Percentiles rank a stretch among this genome's conserved stretches.
Conservation (phyloP, 805 yeast species). For the Scheffersomyces coipomensis region DNA sequence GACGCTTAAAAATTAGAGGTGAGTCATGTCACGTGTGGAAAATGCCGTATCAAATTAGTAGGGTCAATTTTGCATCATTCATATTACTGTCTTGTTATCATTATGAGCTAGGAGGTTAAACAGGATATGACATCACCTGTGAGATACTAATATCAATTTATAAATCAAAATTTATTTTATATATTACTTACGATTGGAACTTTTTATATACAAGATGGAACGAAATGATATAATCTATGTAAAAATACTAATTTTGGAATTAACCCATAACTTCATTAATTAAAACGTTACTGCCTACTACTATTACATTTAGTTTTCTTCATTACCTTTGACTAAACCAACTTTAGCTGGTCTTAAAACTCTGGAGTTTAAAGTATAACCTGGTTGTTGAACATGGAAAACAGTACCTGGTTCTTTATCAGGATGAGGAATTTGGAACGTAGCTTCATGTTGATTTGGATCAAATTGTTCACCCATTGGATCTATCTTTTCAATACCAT, state of each 20-base stretch:
- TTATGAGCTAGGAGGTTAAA: no score
- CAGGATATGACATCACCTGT: no score
- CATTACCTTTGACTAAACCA: conserved; percentile 72
- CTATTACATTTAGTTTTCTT: conserved; percentile 3
- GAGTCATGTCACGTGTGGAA: conserved; percentile 9
- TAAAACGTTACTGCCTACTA: background rate
- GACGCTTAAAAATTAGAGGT: background rate
- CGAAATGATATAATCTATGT: background rate
- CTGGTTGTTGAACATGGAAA: conserved; percentile 89
- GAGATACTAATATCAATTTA: no score
- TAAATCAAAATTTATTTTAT: no score
- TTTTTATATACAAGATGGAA: background rate
- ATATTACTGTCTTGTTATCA: no score
- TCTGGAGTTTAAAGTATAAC: conserved; percentile 81
- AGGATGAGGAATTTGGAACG: conserved; percentile 82
- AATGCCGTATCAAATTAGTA: background rate
- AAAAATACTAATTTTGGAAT: background rate
- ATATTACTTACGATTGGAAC: background rate
- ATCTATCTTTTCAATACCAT: conserved; percentile 78
- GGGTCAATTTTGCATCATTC: background rate
- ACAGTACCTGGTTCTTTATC: conserved; percentile 91
- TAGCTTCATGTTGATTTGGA: conserved; percentile 91
- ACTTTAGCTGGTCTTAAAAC: conserved; percentile 95
- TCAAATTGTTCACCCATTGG: conserved; percentile 85
- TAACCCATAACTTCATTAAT: background rate